These are phyloP conservation scores for Nemania sp. DNA, from an alignment of 2,329 filamentous ascomycete species.

Conservation along the genomic window DNA sequence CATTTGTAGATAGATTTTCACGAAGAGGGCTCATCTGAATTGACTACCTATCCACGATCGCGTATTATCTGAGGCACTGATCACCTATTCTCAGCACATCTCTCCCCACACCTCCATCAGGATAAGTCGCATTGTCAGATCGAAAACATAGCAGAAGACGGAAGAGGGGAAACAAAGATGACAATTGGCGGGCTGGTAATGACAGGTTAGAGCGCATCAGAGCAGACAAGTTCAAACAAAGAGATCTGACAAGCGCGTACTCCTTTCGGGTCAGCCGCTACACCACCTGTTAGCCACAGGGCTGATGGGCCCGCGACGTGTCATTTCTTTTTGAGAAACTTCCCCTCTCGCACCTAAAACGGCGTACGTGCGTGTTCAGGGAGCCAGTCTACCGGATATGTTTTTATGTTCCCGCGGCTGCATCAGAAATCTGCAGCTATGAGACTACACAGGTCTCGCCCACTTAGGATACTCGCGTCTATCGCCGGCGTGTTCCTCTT, in stretches of 20 bases:
- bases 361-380: background rate
- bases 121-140: no score
- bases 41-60: no score
- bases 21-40: no score
- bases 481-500: background rate
- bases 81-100: no score
- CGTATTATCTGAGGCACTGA: no score
- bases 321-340: background rate
- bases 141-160: background rate
- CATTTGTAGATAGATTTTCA: no score
- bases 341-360: background rate
- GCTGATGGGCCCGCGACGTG: background rate
- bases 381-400: background rate
- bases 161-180: background rate
- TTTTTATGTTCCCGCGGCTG: background rate
- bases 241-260: no score
- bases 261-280: no score
- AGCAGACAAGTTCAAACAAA: background rate
- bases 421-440: background rate
- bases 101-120: no score
- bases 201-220: background rate
- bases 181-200: background rate
- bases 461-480: background rate
- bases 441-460: conserved; percentile 4
- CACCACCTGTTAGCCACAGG: background rate